Evolutionary conservation across 306 rosid species (phyloP), one percentile per base, ranked within the genome.

Genomic region (Dryas drummondii): DNA sequence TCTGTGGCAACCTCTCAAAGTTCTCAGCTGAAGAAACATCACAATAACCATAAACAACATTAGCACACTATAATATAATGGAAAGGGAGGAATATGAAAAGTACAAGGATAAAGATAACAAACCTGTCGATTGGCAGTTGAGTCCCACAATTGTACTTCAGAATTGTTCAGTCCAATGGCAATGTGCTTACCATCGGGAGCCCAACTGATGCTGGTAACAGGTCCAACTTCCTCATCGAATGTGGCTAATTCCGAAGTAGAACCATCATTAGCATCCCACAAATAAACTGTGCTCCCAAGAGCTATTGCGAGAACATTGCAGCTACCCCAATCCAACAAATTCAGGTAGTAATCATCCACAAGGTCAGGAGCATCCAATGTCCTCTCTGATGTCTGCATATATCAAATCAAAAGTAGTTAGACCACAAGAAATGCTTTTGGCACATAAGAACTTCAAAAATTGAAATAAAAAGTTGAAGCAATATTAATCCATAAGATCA

Each of bases 61-160:
- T 15, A n/a, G 61, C 4, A 37, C 63, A 45, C 54, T 3, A 17
- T 16, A 67, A 10, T 4, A 64, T 64, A 65, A 32, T 32, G 37
- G 37, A 47, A 52, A 72, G 45, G 5, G 48, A 9, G 26, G 49
- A 66, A 72, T 10, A 11, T n/a, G 47, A n/a, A 37, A 51, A 9
- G 74, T 70, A 53, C 44, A 17, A n/a, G 10, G 55, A 70, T 15
- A 47, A 8, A 9, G 14, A 15, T 19, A 44, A 78, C 17, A 7
- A 59, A 91, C 97, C 90, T 84, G 87, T 70, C 74, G 70, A 7
- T 58, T 46, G 16, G 90, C 22, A 7, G 78, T 32, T 14, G 93
- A 85, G 78, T 92, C 97, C 97, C 97, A 92, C 0, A 92, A 66
- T 81, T 92, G 97, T 37, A 92, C 93, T 72, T 71, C 84, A 16